Percentiles rank a stretch among this genome's conserved stretches.
Evolutionary conservation across 2,329 filamentous ascomycete species (phyloP).

Genomic region (Pseudogymnoascus sp.): DNA sequence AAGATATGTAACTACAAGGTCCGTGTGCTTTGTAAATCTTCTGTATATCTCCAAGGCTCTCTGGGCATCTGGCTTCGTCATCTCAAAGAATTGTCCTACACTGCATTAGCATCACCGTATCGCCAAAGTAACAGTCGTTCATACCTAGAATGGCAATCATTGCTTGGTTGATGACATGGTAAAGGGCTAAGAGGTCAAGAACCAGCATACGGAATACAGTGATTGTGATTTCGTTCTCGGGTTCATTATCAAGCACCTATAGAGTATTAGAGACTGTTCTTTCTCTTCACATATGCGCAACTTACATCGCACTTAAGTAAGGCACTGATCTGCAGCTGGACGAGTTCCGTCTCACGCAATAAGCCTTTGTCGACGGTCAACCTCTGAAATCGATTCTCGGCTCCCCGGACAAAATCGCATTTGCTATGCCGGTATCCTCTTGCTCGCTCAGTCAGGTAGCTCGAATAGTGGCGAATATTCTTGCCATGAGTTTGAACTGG

Average conservation of each 20-base stretch:
- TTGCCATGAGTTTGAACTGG: slow-evolving; percentile 87
- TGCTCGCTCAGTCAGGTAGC: slow-evolving; percentile 77
- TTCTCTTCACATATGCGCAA: slow-evolving; percentile 18
- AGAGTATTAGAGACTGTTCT: slow-evolving; percentile 18
- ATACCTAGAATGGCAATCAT: slow-evolving; percentile 92
- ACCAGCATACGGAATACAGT: slow-evolving; percentile 89
- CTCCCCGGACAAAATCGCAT: slow-evolving; percentile 80
- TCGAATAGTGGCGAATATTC: slow-evolving; percentile 87
- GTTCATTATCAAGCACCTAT: slow-evolving; percentile 76
- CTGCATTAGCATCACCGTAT: slow-evolving; percentile 18
- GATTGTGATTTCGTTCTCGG: slow-evolving; percentile 93
- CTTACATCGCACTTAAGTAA: slow-evolving; percentile 83
- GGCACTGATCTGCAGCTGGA: slow-evolving; percentile 80
- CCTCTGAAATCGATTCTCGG: slow-evolving; percentile 75
- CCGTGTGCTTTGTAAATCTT: slow-evolving; percentile 83
- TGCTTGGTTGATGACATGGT: slow-evolving; percentile 92
- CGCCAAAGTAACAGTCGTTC: slow-evolving; percentile 23
- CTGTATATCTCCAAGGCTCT: slow-evolving; percentile 88
- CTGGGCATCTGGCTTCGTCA: slow-evolving; percentile 91
- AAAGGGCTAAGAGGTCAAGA: slow-evolving; percentile 79
- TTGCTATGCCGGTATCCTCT: slow-evolving; percentile 76
- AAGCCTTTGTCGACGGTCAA: slow-evolving; percentile 86
- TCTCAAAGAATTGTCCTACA: slow-evolving; percentile 91
- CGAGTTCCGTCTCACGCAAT: slow-evolving; percentile 79
- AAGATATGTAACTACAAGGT: slow-evolving; percentile 85